phyloP scores from a whole-genome alignment of 2,329 filamentous ascomycete species.

The Trichoderma atrobrunneum region DNA sequence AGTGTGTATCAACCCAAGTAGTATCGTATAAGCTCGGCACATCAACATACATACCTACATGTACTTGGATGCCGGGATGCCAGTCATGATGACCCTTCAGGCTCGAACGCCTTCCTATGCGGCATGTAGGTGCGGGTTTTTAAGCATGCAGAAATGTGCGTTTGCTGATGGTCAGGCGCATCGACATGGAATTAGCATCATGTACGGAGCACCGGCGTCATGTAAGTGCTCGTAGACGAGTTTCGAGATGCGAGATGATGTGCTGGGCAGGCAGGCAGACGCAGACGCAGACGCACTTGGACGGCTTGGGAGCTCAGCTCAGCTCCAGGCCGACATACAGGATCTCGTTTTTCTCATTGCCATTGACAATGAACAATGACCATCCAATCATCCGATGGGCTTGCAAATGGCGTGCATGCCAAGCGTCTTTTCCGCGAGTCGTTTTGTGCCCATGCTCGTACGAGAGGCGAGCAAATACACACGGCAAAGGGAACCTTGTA shows the following conservation, averaged over 20 bases:
- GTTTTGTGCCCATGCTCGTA: not conserved
- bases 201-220: slow-evolving; percentile 2
- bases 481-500: not conserved
- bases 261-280: not conserved
- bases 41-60: not conserved
- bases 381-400: not conserved
- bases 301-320: not conserved
- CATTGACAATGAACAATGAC: not conserved
- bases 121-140: slow-evolving; percentile 3
- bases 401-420: slow-evolving; percentile 15
- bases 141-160: slow-evolving; percentile 1
- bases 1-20: slow-evolving; percentile 1
- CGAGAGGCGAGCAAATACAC: not conserved
- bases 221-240: not conserved
- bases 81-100: not conserved
- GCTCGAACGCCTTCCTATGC: slow-evolving; percentile 1
- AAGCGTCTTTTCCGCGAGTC: not conserved
- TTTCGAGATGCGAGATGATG: slow-evolving; percentile 14
- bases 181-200: not conserved
- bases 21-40: not conserved
- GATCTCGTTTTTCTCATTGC: not conserved
- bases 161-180: slow-evolving; percentile 1
- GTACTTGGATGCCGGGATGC: slow-evolving; percentile 8
- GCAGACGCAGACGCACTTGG: not conserved
- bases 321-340: not conserved